Evolutionary conservation across 2,329 filamentous ascomycete genomes (phyloP).

Genomic region (Colletotrichum trifolii): DNA sequence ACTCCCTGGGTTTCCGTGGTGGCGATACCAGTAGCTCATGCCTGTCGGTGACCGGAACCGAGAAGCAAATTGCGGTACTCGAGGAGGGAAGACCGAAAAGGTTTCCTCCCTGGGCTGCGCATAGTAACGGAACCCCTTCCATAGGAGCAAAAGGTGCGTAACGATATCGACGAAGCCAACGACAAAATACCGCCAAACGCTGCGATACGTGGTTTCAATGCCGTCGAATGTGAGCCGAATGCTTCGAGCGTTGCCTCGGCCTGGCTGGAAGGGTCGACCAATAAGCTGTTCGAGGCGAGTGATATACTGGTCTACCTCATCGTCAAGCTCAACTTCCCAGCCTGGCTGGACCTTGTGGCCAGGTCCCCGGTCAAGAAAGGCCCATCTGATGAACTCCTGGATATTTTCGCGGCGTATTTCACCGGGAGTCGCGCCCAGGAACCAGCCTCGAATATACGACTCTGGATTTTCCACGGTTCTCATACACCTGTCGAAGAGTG

Average conservation of each 20-base stretch:
- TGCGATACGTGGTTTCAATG: conserved; percentile 69
- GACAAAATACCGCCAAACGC: conserved; percentile 71
- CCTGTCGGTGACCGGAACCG: conserved; percentile 67
- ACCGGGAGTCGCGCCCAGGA: conserved; percentile 66
- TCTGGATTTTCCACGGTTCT: conserved; percentile 65
- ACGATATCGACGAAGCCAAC: conserved; percentile 65
- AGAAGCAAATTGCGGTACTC: conserved; percentile 43
- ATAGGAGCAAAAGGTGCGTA: conserved; percentile 57
- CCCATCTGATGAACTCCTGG: conserved; percentile 75
- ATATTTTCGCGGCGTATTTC: conserved; percentile 76
- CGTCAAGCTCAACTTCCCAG: too few relatives aligned
- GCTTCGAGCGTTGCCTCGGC: conserved; percentile 65
- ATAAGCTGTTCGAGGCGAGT: conserved; percentile 63
- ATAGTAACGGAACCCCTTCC: conserved; percentile 63
- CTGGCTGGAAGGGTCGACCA: conserved; percentile 60
- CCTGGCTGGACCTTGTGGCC: conserved; percentile 1
- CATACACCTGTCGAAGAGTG: conserved; percentile 67
- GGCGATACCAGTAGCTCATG: conserved; percentile 73
- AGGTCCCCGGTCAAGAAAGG: conserved; percentile 65
- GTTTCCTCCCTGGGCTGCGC: conserved; percentile 49
- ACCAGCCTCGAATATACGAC: conserved; percentile 72
- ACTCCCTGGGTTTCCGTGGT: conserved; percentile 65
- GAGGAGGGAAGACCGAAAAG: conserved; percentile 17
- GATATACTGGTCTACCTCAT: conserved; percentile 58
- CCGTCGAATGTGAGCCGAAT: conserved; percentile 73